Conservation (phyloP, 441 rosid genomes). For the Iberis amara region DNA sequence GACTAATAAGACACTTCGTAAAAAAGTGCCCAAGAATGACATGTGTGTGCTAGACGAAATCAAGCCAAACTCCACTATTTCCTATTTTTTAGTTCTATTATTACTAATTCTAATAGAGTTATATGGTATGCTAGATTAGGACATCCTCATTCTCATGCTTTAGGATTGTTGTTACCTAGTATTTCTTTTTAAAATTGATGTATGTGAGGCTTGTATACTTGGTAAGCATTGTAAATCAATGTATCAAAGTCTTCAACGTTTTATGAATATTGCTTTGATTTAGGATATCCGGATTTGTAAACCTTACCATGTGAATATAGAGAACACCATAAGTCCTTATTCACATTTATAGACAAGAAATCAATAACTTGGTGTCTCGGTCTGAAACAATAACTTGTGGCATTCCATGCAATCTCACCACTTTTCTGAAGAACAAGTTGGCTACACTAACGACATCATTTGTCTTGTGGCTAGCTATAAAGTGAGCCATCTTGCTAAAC, state of each 20-base stretch:
- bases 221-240: background rate
- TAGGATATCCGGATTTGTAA: background rate
- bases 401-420: too few species aligned
- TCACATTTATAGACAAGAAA: background rate
- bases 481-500: too few species aligned
- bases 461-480: too few species aligned
- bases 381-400: too few species aligned
- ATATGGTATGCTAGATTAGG: background rate
- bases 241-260: background rate
- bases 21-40: background rate
- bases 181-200: background rate
- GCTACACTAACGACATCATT: too few species aligned
- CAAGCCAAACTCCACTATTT: background rate
- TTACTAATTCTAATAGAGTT: too few species aligned
- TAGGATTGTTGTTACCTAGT: background rate
- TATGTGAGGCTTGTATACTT: background rate
- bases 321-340: background rate
- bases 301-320: background rate
- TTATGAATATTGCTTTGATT: background rate
- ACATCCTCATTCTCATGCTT: background rate
- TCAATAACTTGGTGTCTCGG: too few species aligned
- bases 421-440: too few species aligned
- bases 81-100: background rate
- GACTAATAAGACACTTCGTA: background rate
- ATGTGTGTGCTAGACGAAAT: background rate